phyloP scores from a whole-genome alignment of 441 rosid species.

The Bruguiera hainesii region DNA sequence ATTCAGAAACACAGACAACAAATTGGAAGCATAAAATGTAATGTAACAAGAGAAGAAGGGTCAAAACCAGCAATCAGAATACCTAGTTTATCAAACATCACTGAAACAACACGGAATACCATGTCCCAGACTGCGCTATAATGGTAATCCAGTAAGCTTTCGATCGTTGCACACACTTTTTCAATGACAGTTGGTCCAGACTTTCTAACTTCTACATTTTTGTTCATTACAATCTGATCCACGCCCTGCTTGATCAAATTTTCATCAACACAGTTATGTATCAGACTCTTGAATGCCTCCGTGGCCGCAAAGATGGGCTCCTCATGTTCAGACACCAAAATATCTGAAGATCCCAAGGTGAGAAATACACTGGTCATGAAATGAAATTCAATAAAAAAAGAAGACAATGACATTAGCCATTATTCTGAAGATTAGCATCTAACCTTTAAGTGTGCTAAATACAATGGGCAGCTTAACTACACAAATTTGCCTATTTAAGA shows the following conservation, averaged over 20 bases:
- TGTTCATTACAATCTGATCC: constrained; percentile 42
- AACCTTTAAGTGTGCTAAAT: constrained; percentile 82
- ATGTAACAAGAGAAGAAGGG: background rate
- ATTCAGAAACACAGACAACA: background rate
- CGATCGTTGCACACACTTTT: constrained; percentile 67
- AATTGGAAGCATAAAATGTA: constrained; percentile 8
- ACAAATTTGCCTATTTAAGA: constrained; percentile 59
- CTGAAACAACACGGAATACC: constrained; percentile 76
- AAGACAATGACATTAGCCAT: background rate
- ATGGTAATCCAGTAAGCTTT: constrained; percentile 80
- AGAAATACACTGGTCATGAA: constrained; percentile 6
- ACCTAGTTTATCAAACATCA: constrained; percentile 84
- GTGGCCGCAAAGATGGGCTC: constrained; percentile 84
- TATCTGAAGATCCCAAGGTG: constrained; percentile 49
- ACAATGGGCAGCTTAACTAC: constrained; percentile 64
- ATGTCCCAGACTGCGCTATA: constrained; percentile 76
- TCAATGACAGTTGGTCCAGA: constrained; percentile 77
- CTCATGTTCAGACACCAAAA: constrained; percentile 78
- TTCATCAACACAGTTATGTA: constrained; percentile 69
- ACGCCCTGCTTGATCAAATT: constrained; percentile 71
- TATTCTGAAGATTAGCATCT: constrained; percentile 7
- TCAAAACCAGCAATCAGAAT: constrained; percentile 13
- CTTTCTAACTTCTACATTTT: constrained; percentile 34
- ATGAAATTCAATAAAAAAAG: background rate
- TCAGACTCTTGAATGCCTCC: constrained; percentile 72